Evolutionary conservation across 176 grass and related monocot species (phyloP).

Genomic region (Dactylis glomerata): DNA sequence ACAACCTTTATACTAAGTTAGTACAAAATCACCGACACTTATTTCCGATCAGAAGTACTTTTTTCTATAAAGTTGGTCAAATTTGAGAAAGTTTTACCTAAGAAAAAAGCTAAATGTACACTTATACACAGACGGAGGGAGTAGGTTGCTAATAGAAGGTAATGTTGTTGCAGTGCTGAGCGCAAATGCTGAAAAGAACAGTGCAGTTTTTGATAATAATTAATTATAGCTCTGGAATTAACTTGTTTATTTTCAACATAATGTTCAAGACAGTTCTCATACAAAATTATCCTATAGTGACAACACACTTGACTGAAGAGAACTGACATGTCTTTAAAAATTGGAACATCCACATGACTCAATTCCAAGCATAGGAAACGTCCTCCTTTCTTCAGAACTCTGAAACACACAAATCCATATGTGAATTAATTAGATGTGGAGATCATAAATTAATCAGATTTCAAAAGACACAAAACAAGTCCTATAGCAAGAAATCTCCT

Average conservation of each 20-base stretch:
- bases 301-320: not conserved
- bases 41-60: too few species aligned
- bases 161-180: not conserved
- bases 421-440: not conserved
- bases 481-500: not conserved
- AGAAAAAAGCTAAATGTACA: too few species aligned
- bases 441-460: not conserved
- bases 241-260: not conserved
- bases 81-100: too few species aligned
- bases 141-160: not conserved
- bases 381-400: conserved; percentile 82
- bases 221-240: not conserved
- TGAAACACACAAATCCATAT: conserved; percentile 39
- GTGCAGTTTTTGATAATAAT: not conserved
- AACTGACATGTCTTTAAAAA: conserved; percentile 91
- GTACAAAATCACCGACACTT: too few species aligned
- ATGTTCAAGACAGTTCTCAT: not conserved
- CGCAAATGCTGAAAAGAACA: not conserved
- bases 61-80: too few species aligned
- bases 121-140: too few species aligned
- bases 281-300: not conserved
- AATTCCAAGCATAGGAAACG: conserved; percentile 92
- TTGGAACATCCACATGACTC: conserved; percentile 73
- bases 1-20: too few species aligned
- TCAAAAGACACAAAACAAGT: not conserved